Evolutionary conservation across 176 grass and related monocot genomes (phyloP), one percentile per base, ranked within the genome.

Genomic region (Miscanthus lutarioriparius): DNA sequence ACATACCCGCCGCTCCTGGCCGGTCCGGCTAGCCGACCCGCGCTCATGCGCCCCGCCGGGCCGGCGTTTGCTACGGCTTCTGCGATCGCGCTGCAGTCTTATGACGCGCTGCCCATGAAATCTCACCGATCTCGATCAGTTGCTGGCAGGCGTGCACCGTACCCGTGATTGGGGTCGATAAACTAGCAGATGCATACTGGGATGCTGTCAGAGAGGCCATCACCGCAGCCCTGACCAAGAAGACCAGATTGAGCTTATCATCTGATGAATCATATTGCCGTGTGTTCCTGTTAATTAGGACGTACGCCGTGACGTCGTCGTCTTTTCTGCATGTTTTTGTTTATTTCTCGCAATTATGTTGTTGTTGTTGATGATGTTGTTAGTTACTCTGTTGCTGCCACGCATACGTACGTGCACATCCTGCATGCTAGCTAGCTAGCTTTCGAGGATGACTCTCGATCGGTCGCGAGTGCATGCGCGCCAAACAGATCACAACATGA

Each of bases 81-180:
- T 22, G 28, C 40, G 39, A 65, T 45, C 61, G 25, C 37, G 39
- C 38, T 15, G 76, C 76, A 43, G 56, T 0, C 5, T 7, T 17
- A 49, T 30, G 23, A 64, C 8, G n/a, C 11, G 1, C 20, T n/a
- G 53, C 81, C 37, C 87, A 79, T 84, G 87, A 74, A 84, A 88
- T 84, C 44, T 80, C 81, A 20, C 32, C 20, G 25, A 30, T 61
- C n/a, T 8, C n/a, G n/a, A n/a, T n/a, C 30, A 35, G 47, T 33
- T 43, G 53, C 15, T 11, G 39, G 2, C 13, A 20, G 26, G 16
- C 76, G 76, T 77, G 58, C 56, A 20, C 28, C 23, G 59, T 44
- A 64, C 45, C 14, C 9, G 58, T 26, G 39, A 28, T 45, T 44
- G 16, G 33, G 25, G 61, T 64, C 40, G 40, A 66, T 11, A 11